Percentiles rank a stretch among this genome's conserved stretches.
Evolutionary conservation across 805 yeast genomes (phyloP).

Genomic region (Maudiozyma serrabonitensis): DNA sequence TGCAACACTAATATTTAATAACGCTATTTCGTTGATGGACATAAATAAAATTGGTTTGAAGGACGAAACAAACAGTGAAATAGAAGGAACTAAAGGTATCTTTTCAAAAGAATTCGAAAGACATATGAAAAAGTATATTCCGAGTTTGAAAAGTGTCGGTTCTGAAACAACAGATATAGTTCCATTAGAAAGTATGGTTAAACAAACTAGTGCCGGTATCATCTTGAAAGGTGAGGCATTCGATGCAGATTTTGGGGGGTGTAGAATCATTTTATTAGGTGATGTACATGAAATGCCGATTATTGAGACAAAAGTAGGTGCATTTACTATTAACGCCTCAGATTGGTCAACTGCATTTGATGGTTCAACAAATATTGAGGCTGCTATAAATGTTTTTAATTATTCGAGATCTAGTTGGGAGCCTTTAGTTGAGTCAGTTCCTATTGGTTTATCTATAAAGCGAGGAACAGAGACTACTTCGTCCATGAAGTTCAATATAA

Average conservation of each 20-base stretch:
- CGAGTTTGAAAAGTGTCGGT: constrained; percentile 38
- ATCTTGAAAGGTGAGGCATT: constrained; percentile 61
- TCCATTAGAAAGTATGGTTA: constrained; percentile 6
- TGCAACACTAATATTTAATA: constrained; percentile 63
- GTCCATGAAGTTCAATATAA: constrained; percentile 51
- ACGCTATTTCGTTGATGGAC: constrained; percentile 48
- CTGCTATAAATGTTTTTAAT: constrained; percentile 69
- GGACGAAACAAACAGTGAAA: constrained; percentile 11
- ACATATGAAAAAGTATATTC: constrained; percentile 53
- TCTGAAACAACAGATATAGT: constrained; percentile 32
- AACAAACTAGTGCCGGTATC: constrained; percentile 25
- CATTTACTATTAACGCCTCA: constrained; percentile 56
- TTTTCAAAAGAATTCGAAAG: constrained; percentile 58
- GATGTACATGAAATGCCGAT: constrained; percentile 88
- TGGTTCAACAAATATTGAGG: constrained; percentile 54
- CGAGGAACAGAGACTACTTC: constrained; percentile 37
- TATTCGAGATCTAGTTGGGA: constrained; percentile 92
- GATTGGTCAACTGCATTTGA: constrained; percentile 84
- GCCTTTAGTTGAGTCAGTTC: constrained; percentile 85
- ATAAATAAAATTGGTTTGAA: not conserved
- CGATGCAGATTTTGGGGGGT: constrained; percentile 57
- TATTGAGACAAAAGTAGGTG: constrained; percentile 60
- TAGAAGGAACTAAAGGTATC: not conserved
- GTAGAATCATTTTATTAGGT: constrained; percentile 76
- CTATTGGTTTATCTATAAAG: constrained; percentile 61